Conservation (phyloP, 495 filamentous ascomycete species). For the Rusavskia elegans region DNA sequence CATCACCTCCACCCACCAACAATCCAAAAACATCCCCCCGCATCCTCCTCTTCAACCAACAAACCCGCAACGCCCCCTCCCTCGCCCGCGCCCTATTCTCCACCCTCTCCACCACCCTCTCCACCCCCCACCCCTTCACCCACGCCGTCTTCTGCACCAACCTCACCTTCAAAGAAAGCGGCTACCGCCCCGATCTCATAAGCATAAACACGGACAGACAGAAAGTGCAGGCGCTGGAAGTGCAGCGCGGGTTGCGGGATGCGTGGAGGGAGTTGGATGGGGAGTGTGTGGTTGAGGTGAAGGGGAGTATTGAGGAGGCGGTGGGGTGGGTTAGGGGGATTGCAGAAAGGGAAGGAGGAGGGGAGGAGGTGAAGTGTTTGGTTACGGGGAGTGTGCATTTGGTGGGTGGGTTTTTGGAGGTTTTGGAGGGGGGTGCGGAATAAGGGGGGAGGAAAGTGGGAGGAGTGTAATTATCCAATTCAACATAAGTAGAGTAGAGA, state of each 20-base stretch:
- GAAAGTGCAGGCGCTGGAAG: constrained; percentile 50
- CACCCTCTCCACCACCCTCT: constrained; percentile 42
- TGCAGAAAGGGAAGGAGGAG: constrained; percentile 20
- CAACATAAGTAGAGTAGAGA: too few relatives aligned
- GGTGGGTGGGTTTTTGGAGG: constrained; percentile 65
- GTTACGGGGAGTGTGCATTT: constrained; percentile 84
- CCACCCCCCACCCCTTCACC: constrained; percentile 43
- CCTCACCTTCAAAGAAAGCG: constrained; percentile 53
- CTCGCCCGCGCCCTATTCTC: constrained; percentile 52
- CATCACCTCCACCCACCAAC: not conserved
- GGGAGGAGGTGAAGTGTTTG: constrained; percentile 32
- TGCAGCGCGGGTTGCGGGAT: constrained; percentile 58
- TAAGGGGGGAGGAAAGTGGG: not conserved
- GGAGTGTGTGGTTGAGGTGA: constrained; percentile 37
- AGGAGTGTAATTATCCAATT: too few relatives aligned
- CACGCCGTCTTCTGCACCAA: constrained; percentile 86
- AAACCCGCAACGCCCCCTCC: constrained; percentile 56
- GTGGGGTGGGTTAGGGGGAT: constrained; percentile 49
- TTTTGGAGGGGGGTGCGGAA: constrained; percentile 37
- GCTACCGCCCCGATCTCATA: constrained; percentile 63
- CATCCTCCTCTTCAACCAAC: constrained; percentile 90
- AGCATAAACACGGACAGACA: constrained; percentile 53
- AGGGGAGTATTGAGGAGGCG: constrained; percentile 74
- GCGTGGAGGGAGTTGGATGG: constrained; percentile 57
- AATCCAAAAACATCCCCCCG: not conserved